Evolutionary conservation across 768 basidiomycete species (phyloP).

Genomic region (Podaxis sp.): DNA sequence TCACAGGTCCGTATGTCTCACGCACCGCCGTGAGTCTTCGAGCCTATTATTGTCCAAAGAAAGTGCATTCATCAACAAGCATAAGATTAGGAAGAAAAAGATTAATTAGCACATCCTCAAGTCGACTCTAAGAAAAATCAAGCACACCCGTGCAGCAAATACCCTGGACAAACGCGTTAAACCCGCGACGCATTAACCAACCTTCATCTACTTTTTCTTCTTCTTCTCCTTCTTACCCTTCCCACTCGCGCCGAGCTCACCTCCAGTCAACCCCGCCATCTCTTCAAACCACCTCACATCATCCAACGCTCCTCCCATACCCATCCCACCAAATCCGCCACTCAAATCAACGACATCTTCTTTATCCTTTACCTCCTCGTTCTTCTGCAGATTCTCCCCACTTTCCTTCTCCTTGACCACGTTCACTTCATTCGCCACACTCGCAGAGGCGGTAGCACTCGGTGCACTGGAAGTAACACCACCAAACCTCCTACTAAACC

Average conservation of each 20-base stretch:
- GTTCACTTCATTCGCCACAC: too few species aligned
- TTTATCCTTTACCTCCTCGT: neutral
- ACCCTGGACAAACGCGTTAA: too few species aligned
- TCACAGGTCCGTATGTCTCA: too few species aligned
- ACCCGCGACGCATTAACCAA: too few species aligned
- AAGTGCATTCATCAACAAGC: too few species aligned
- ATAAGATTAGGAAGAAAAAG: too few species aligned
- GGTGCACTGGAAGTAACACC: neutral
- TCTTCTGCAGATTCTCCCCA: neutral
- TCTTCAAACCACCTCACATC: constrained; percentile 10
- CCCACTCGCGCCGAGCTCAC: neutral
- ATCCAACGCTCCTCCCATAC: constrained; percentile 16
- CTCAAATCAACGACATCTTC: constrained; percentile 7
- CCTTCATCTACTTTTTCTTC: neutral
- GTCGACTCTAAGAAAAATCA: too few species aligned
- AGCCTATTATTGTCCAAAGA: too few species aligned
- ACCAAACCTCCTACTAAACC: constrained; percentile 73
- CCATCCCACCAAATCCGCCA: constrained; percentile 26
- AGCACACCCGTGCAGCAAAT: too few species aligned
- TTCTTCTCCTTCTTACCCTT: constrained; percentile 5
- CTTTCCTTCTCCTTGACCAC: neutral
- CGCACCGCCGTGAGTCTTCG: too few species aligned
- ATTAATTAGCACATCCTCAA: too few species aligned
- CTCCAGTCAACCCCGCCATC: constrained; percentile 9
- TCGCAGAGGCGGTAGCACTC: too few species aligned